Conservation (phyloP, 1,139 yeast species). For the Suhomyces atakaporum region DNA sequence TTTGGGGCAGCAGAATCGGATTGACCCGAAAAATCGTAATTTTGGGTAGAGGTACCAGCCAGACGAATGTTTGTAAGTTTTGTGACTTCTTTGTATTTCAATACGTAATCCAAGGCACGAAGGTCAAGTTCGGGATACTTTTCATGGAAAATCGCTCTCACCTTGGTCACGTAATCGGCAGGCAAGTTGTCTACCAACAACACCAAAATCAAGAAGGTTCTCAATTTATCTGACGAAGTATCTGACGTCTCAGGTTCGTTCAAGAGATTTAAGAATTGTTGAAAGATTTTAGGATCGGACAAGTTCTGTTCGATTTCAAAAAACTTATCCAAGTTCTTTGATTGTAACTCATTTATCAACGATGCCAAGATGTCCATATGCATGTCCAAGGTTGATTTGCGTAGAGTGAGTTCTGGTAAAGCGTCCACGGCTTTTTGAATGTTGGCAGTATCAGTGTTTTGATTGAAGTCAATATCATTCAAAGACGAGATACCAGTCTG, state of each 20-base stretch:
- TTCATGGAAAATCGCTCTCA: constrained; percentile 59
- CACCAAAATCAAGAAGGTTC: constrained; percentile 81
- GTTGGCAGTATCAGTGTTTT: constrained; percentile 64
- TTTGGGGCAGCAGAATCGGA: constrained; percentile 24
- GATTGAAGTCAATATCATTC: constrained; percentile 70
- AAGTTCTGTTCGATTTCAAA: constrained; percentile 89
- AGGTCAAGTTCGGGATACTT: constrained; percentile 62
- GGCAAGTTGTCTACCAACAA: constrained; percentile 57
- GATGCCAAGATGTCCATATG: constrained; percentile 95
- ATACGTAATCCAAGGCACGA: constrained; percentile 67
- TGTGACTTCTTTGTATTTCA: constrained; percentile 77
- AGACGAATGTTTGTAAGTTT: constrained; percentile 62
- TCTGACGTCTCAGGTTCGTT: constrained; percentile 42
- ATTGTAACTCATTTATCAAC: constrained; percentile 77
- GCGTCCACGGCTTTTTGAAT: constrained; percentile 90
- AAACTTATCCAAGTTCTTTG: constrained; percentile 81
- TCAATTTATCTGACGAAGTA: constrained; percentile 74
- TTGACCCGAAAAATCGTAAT: constrained; percentile 16
- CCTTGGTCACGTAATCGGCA: constrained; percentile 59
- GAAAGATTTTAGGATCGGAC: constrained; percentile 60
- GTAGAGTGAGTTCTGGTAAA: constrained; percentile 86
- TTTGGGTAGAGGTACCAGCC: constrained; percentile 27
- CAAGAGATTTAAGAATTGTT: constrained; percentile 60
- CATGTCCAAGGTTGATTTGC: constrained; percentile 87
- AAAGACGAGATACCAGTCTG: constrained; percentile 73